A percentile compares a stretch with the other conserved stretches of the same genome.
Evolutionary conservation across 164 flowering plant species (phyloP).

Genomic region (Stephania japonica): DNA sequence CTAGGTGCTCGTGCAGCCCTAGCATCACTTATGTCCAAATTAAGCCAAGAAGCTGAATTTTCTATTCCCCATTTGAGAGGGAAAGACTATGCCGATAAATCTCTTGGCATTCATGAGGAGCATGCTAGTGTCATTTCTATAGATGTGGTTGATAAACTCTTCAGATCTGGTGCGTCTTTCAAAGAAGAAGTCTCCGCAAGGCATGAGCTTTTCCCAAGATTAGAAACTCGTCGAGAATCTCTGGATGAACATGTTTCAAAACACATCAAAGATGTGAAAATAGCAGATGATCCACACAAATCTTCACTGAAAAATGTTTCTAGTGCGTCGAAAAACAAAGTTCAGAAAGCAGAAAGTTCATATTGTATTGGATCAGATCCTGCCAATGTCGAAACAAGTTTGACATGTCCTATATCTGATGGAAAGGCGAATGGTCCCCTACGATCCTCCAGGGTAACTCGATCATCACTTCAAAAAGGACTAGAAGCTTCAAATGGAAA

Average conservation of each 20-base stretch:
- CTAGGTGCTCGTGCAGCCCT: conserved; percentile 49
- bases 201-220: conserved; percentile 5
- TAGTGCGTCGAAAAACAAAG: conserved; percentile 3
- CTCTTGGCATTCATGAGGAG: conserved; percentile 8
- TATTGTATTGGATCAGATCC: conserved; percentile 5
- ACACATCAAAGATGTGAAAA: background rate
- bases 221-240: background rate
- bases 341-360: conserved; percentile 10
- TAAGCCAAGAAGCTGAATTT: conserved; percentile 22
- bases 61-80: conserved; percentile 12
- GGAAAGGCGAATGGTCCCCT: conserved; percentile 5
- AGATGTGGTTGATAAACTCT: conserved; percentile 9
- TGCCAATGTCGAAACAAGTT: background rate
- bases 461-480: conserved; percentile 16
- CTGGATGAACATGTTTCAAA: conserved; percentile 6
- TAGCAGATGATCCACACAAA: conserved; percentile 13
- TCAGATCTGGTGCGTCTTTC: conserved; percentile 13
- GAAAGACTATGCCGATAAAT: conserved; percentile 7
- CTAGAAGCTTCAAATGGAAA: conserved; percentile 1
- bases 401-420: background rate
- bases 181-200: conserved; percentile 4
- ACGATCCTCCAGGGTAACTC: conserved; percentile 12
- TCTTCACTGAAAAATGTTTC: conserved; percentile 8
- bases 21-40: conserved; percentile 29
- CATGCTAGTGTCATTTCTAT: background rate